phyloP scores from a whole-genome alignment of 2,329 filamentous ascomycete species.

The Penicillium sp. region DNA sequence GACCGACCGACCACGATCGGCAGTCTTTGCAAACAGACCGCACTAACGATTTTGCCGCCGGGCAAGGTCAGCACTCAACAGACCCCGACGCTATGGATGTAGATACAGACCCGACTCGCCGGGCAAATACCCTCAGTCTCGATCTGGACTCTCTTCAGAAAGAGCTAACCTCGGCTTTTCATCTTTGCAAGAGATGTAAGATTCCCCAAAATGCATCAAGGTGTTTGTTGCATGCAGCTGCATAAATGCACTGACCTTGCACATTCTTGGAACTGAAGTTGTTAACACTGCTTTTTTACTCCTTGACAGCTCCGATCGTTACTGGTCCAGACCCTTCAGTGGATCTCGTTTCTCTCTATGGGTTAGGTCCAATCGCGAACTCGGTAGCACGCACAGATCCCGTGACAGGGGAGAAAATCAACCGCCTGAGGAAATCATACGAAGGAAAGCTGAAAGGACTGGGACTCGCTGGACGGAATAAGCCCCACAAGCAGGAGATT shows the following conservation, averaged over 20 bases:
- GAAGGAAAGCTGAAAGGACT: constrained; percentile 45
- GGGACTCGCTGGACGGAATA: constrained; percentile 42
- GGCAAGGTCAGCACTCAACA: constrained; percentile 10
- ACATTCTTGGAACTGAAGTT: constrained; percentile 27
- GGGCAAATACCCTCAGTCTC: constrained; percentile 21
- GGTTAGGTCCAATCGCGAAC: constrained; percentile 47
- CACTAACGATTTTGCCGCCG: constrained; percentile 19
- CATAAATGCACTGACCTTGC: constrained; percentile 22
- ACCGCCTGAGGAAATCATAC: constrained; percentile 51
- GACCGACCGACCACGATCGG: constrained; percentile 31
- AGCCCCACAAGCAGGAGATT: constrained; percentile 39
- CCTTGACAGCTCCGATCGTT: constrained; percentile 38
- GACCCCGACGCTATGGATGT: constrained; percentile 35
- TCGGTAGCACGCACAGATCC: constrained; percentile 54
- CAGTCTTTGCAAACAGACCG: constrained; percentile 14
- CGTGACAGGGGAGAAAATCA: constrained; percentile 56
- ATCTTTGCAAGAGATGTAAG: constrained; percentile 46
- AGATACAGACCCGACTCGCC: constrained; percentile 23
- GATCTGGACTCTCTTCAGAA: constrained; percentile 39
- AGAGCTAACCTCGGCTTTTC: constrained; percentile 41
- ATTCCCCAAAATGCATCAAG: constrained; percentile 35
- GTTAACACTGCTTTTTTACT: constrained; percentile 36
- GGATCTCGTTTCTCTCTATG: constrained; percentile 53
- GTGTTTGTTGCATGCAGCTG: constrained; percentile 25
- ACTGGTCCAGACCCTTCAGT: constrained; percentile 50